These are phyloP conservation scores for Schizochytrium sp. DNA, from an alignment of 108 stramenopile species.

Conservation along the genomic window DNA sequence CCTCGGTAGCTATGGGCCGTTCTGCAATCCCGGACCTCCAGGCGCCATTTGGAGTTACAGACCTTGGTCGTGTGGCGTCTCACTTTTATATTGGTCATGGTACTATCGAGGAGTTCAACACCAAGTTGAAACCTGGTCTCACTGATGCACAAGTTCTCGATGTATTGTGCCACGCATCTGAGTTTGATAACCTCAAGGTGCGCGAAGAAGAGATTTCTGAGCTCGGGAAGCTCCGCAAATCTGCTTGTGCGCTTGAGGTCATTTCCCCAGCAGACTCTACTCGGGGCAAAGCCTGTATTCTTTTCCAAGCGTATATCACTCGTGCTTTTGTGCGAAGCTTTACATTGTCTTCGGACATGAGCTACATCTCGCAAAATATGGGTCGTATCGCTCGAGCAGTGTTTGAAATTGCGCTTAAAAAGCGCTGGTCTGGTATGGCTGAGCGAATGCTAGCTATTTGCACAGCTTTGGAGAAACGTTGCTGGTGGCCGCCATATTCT, in stretches of 20 bases:
- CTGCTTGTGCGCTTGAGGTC: conserved; percentile 70
- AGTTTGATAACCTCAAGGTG: conserved; percentile 94
- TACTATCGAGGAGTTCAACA: conserved; percentile 92
- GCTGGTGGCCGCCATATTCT: conserved; percentile 90
- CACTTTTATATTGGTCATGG: conserved; percentile 98
- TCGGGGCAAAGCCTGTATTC: conserved; percentile 89
- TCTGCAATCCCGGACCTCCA: conserved; percentile 33
- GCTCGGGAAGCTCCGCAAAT: conserved; percentile 67
- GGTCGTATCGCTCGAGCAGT: conserved; percentile 93
- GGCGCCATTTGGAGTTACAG: conserved; percentile 77
- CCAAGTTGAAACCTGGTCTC: conserved; percentile 74
- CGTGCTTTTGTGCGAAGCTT: conserved; percentile 82
- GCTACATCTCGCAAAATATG: conserved; percentile 96
- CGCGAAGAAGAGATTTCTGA: conserved; percentile 94
- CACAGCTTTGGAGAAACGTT: conserved; percentile 90
- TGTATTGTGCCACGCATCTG: conserved; percentile 88
- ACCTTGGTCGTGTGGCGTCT: conserved; percentile 93
- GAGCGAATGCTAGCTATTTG: conserved; percentile 82
- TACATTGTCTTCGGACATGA: conserved; percentile 94
- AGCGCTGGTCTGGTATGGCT: conserved; percentile 73
- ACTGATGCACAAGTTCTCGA: conserved; percentile 86
- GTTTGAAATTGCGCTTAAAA: conserved; percentile 93
- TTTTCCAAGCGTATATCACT: conserved; percentile 91
- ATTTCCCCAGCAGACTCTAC: conserved; percentile 81
- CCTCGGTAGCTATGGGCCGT: conserved; percentile 80